Percentiles rank a stretch among this genome's conserved stretches.
These are phyloP conservation scores for Agaricus sinodeliciosus DNA, from an alignment of 768 basidiomycete species.

Conservation along the genomic window DNA sequence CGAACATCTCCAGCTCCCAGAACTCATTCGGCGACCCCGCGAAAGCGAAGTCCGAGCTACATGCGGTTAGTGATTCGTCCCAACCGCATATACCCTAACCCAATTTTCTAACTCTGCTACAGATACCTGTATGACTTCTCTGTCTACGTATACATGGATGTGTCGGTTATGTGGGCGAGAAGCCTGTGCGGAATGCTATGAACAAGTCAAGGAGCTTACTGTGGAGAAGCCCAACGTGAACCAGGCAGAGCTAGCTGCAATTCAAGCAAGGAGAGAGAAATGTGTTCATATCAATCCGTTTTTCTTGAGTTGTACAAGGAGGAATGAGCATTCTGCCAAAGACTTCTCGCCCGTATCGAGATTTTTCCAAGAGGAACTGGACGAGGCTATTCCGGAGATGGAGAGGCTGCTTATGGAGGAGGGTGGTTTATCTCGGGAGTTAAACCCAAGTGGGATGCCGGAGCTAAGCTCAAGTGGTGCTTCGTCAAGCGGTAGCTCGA, in stretches of 20 bases:
- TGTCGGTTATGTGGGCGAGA: constrained; percentile 89
- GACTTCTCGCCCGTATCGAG: constrained; percentile 80
- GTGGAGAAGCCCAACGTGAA: constrained; percentile 41
- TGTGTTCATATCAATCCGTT: constrained; percentile 63
- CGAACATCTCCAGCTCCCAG: constrained; percentile 46
- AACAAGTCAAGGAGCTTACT: constrained; percentile 60
- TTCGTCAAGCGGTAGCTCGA: background rate
- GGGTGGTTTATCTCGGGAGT: background rate
- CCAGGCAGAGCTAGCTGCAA: constrained; percentile 39
- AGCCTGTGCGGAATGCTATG: constrained; percentile 79
- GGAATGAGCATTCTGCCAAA: constrained; percentile 59
- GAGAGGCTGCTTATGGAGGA: constrained; percentile 36
- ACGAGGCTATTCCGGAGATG: constrained; percentile 64
- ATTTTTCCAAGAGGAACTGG: constrained; percentile 60
- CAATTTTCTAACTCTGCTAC: background rate
- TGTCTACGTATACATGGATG: constrained; percentile 88
- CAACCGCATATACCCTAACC: background rate
- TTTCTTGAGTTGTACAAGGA: constrained; percentile 65
- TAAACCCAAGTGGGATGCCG: background rate
- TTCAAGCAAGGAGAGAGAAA: constrained; percentile 49
- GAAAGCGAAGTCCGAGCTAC: constrained; percentile 82
- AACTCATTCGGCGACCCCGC: constrained; percentile 64
- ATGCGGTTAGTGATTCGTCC: constrained; percentile 52
- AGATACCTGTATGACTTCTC: constrained; percentile 94
- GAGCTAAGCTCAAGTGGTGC: constrained; percentile 4